Conservation (phyloP, 2,329 filamentous ascomycete genomes). For the Aspergillus pseudotamarii region DNA sequence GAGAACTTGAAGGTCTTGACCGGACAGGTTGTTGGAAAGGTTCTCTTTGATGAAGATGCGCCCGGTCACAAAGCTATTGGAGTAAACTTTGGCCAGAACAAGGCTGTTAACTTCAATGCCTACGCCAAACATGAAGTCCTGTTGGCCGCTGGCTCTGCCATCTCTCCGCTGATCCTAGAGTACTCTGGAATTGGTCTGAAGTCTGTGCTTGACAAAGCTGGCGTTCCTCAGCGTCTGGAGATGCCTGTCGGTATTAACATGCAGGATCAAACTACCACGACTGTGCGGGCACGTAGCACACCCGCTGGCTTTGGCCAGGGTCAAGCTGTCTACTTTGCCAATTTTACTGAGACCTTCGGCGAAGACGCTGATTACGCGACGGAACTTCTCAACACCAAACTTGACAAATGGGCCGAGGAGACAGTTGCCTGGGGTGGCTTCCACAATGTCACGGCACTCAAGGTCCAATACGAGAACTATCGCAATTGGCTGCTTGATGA, state of each 20-base stretch:
- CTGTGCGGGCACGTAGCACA: slow-evolving; percentile 18
- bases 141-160: slow-evolving; percentile 28
- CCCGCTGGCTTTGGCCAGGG: slow-evolving; percentile 23
- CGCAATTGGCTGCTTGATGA: too few relatives aligned
- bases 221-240: slow-evolving; percentile 24
- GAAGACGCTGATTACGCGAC: background rate
- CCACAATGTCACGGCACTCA: too few relatives aligned
- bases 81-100: slow-evolving; percentile 31
- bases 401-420: too few relatives aligned
- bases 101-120: slow-evolving; percentile 23
- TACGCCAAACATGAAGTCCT: slow-evolving; percentile 30
- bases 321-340: slow-evolving; percentile 31
- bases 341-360: slow-evolving; percentile 28
- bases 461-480: too few relatives aligned
- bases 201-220: slow-evolving; percentile 17
- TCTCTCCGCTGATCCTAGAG: slow-evolving; percentile 31
- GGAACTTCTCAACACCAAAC: background rate
- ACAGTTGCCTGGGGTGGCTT: too few relatives aligned
- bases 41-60: slow-evolving; percentile 19
- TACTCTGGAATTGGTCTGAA: slow-evolving; percentile 31
- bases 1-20: slow-evolving; percentile 26
- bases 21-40: slow-evolving; percentile 29
- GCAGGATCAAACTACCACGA: slow-evolving; percentile 33
- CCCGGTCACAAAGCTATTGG: slow-evolving; percentile 20
- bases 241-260: slow-evolving; percentile 35